phyloP scores from a whole-genome alignment of 2,329 filamentous ascomycete genomes.

The Xylaria sp. region DNA sequence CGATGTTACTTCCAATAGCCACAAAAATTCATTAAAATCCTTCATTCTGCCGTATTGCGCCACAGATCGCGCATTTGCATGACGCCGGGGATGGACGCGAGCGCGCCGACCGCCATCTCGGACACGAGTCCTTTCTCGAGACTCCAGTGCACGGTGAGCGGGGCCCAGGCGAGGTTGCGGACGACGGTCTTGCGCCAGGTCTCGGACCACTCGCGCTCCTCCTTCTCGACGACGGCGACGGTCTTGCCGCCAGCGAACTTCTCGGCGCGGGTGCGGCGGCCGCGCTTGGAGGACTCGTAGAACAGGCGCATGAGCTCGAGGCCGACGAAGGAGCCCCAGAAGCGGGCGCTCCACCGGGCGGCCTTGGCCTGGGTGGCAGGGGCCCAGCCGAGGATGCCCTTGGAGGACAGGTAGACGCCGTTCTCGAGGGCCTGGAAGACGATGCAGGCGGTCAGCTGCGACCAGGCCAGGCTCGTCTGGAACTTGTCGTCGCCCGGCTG shows the following conservation, averaged over 20 bases:
- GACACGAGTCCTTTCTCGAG: constrained; percentile 71
- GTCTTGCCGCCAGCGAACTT: constrained; percentile 58
- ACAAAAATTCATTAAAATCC: not conserved
- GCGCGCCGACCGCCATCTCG: constrained; percentile 66
- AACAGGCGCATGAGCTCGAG: constrained; percentile 77
- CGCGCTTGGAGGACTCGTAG: constrained; percentile 56
- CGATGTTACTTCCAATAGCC: not conserved
- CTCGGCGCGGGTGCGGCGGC: constrained; percentile 47
- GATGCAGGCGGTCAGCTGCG: constrained; percentile 74
- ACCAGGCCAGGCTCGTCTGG: constrained; percentile 66
- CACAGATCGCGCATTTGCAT: constrained; percentile 50
- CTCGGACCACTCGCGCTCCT: constrained; percentile 55
- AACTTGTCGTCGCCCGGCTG: constrained; percentile 50
- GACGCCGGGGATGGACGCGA: constrained; percentile 58
- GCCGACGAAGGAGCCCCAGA: constrained; percentile 82
- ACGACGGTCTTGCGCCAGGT: constrained; percentile 74
- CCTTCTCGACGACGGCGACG: constrained; percentile 45
- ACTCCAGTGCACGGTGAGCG: constrained; percentile 87
- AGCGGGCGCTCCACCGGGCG: constrained; percentile 78
- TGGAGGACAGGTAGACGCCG: constrained; percentile 77
- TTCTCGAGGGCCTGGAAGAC: constrained; percentile 86
- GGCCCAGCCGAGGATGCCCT: constrained; percentile 72
- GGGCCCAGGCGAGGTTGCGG: constrained; percentile 79
- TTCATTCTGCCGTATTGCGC: constrained; percentile 47
- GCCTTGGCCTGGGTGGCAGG: constrained; percentile 68